These are phyloP conservation scores for Rhizopogon parksii DNA, from an alignment of 1,284 basidiomycete species.

Conservation along the genomic window DNA sequence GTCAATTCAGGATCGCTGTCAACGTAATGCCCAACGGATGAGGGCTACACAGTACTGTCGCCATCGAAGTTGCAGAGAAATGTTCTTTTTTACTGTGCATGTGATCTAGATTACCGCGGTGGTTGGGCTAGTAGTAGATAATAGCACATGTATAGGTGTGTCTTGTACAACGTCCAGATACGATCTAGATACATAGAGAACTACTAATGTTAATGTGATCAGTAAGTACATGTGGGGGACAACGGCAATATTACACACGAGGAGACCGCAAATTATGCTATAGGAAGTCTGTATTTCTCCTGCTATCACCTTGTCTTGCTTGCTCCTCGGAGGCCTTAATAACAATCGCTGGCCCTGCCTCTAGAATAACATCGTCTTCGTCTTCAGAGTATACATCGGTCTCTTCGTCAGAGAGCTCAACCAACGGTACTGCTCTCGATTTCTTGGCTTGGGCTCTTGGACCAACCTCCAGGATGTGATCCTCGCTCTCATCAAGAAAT, in stretches of 20 bases:
- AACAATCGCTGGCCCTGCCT: slow-evolving; percentile 54
- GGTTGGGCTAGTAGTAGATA: not conserved
- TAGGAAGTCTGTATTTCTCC: not conserved
- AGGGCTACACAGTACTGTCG: too few species aligned
- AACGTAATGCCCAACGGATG: too few species aligned
- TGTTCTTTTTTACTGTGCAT: too few species aligned
- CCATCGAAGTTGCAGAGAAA: too few species aligned
- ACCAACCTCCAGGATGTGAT: slow-evolving; percentile 46
- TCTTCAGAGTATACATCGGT: slow-evolving; percentile 31
- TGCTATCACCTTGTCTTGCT: slow-evolving; percentile 8
- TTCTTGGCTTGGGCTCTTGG: slow-evolving; percentile 37
- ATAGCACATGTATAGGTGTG: not conserved
- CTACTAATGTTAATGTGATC: not conserved
- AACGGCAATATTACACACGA: not conserved
- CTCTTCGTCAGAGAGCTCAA: slow-evolving; percentile 32
- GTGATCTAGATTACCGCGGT: not conserved
- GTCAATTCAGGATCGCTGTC: too few species aligned
- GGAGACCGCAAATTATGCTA: slow-evolving; percentile 9
- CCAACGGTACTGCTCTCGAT: slow-evolving; percentile 26
- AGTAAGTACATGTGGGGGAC: not conserved
- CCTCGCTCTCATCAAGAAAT: slow-evolving; percentile 33
- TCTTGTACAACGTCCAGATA: not conserved
- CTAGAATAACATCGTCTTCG: slow-evolving; percentile 55
- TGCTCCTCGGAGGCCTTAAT: slow-evolving; percentile 31
- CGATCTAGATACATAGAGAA: not conserved